Conservation (phyloP, 1,284 basidiomycete genomes). For the Agroathelia rolfsii region DNA sequence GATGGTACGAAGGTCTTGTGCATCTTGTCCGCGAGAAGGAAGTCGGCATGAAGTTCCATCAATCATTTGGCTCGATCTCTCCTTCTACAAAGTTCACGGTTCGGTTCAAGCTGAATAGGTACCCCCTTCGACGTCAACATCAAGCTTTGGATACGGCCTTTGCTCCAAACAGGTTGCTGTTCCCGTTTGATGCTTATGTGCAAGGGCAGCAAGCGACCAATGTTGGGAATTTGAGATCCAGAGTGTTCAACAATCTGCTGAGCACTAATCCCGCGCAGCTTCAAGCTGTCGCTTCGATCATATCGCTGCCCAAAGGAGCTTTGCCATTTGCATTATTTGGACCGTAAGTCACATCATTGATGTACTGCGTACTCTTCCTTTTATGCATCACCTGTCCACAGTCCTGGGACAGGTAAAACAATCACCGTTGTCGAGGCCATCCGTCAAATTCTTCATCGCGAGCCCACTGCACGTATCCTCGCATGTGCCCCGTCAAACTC, state of each 20-base stretch:
- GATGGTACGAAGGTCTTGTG: conserved; percentile 6
- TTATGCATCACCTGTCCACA: conserved; percentile 14
- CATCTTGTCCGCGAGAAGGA: conserved; percentile 5
- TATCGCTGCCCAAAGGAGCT: conserved; percentile 32
- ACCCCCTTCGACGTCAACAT: conserved; percentile 43
- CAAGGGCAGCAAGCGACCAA: conserved; percentile 15
- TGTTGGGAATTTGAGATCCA: conserved; percentile 15
- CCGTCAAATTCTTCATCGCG: conserved; percentile 36
- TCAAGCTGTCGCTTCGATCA: conserved; percentile 43
- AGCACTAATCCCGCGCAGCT: conserved; percentile 39
- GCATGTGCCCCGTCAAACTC: conserved; percentile 60
- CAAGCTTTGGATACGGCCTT: conserved; percentile 40
- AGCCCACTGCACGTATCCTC: conserved; percentile 39
- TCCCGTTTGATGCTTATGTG: conserved; percentile 18
- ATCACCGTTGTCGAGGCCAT: conserved; percentile 60
- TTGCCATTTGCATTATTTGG: conserved; percentile 56
- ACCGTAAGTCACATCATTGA: conserved; percentile 37
- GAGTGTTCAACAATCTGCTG: conserved; percentile 34
- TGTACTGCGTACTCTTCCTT: background rate
- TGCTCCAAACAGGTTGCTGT: conserved; percentile 24
- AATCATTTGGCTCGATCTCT: too few species aligned
- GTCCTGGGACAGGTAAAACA: conserved; percentile 62
- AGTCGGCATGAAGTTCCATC: conserved; percentile 5
- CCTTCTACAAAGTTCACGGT: conserved; percentile 41
- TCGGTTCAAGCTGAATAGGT: conserved; percentile 46